Percentiles rank a stretch among this genome's conserved stretches.
Evolutionary conservation across 83 land plant species (phyloP).

Genomic region (Thuja plicata): DNA sequence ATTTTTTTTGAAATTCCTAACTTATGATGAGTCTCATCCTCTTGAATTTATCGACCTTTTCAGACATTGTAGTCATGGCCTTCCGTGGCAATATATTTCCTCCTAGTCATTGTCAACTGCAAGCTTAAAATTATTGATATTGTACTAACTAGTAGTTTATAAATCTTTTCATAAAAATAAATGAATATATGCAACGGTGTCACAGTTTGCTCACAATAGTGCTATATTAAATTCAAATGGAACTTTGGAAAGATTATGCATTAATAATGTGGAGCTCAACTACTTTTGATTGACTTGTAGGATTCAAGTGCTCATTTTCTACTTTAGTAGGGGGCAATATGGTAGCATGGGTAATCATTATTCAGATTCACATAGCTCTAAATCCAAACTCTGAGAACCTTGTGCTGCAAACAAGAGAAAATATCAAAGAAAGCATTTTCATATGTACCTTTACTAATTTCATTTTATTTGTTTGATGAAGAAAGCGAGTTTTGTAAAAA

Average conservation of each 20-base stretch:
- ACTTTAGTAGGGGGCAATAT: conserved; percentile 56
- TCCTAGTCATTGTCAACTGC: background rate
- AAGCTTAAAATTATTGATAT: background rate
- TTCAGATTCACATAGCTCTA: conserved; percentile 49
- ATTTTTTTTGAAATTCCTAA: too few relatives aligned
- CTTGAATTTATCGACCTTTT: background rate
- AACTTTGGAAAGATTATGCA: conserved; percentile 32
- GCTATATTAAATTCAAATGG: background rate
- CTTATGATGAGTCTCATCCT: too few relatives aligned
- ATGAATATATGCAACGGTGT: background rate
- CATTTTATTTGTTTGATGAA: too few relatives aligned
- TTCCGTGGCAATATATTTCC: background rate
- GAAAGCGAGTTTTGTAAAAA: too few relatives aligned
- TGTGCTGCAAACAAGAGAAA: too few relatives aligned
- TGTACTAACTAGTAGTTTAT: background rate
- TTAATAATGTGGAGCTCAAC: conserved; percentile 57
- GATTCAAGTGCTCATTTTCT: conserved; percentile 62
- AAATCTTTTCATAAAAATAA: background rate
- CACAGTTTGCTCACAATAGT: background rate
- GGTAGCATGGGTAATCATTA: conserved; percentile 62
- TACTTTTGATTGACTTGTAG: conserved; percentile 54
- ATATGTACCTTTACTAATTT: too few relatives aligned
- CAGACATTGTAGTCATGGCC: background rate
- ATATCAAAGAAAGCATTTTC: too few relatives aligned
- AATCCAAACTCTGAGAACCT: conserved; percentile 19